Evolutionary conservation across 805 yeast genomes (phyloP), one percentile per base, ranked within the genome.

Genomic region (Lachancea cidri): DNA sequence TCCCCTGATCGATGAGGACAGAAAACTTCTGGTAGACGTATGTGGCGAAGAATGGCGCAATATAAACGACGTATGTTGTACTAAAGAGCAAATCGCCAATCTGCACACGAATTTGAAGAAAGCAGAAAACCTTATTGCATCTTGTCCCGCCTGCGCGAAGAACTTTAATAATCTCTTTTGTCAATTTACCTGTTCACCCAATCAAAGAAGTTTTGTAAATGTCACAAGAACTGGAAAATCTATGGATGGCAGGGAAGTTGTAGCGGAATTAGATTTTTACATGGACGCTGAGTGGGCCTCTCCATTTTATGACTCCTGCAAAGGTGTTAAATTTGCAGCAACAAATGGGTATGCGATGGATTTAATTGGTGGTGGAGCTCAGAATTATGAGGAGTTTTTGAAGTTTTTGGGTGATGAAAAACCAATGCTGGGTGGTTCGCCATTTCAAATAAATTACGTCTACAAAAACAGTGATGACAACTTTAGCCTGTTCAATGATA

Each of bases 321-420:
- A 84, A 52, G 79, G 81, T 47, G 83, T 91, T 58, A 88, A 91
- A 64, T 89, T 93, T 60, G 79, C 91, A 3, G 96, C 96, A 5
- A 88, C 97, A 2, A 91, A 89, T 62, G 96, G 97, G 2, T 86
- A 75, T 54, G 98, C 96, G 7, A 88, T 91, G 97, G 98, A 91
- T 58, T 71, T 91, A 31, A 81, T 91, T 32, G 98, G 98, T 5
- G 98, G 98, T n/a, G 98, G 98, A 1, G 97, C 98, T 2, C 73
- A 71, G 41, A 76, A 80, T 52, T 85, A 77, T 60, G 52, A 68
- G 24, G 77, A 78, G 41, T 91, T 91, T 57, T 67, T 91, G 50
- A 84, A 88, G 64, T 93, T 91, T 56, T 64, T 93, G 38, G 98
- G 98, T 9, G 98, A 91, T 58, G 94, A 87, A 52, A 89, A 91